Conservation (phyloP, 495 filamentous ascomycete species). For the Tuber aestivum region DNA sequence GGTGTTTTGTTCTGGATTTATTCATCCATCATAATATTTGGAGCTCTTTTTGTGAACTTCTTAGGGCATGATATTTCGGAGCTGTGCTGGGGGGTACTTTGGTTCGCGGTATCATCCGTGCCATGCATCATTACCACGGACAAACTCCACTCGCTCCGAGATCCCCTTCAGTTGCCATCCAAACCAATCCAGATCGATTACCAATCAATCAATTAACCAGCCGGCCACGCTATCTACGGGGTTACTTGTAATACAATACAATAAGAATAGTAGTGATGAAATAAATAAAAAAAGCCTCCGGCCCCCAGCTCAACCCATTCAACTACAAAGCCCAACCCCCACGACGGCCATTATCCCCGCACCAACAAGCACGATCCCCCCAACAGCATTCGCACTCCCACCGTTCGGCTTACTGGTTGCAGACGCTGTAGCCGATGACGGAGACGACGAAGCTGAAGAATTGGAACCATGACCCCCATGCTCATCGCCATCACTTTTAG, state of each 20-base stretch:
- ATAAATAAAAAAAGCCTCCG: neutral
- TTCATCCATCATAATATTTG: no score
- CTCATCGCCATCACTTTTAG: slow-evolving; percentile 9
- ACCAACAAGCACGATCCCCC: slow-evolving; percentile 16
- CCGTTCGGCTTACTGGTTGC: slow-evolving; percentile 6
- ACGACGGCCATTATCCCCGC: slow-evolving; percentile 27
- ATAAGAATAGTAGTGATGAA: slow-evolving; percentile 7
- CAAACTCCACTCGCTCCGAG: neutral
- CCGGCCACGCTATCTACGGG: slow-evolving; percentile 6
- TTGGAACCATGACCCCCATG: slow-evolving; percentile 16
- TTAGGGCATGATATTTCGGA: no score
- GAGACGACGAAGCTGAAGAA: slow-evolving; percentile 9
- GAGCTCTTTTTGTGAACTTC: no score
- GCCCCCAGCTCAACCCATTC: neutral
- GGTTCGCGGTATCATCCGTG: neutral
- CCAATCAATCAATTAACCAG: neutral
- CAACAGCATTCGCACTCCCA: slow-evolving; percentile 1
- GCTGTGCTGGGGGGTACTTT: no score
- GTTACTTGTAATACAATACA: slow-evolving; percentile 2
- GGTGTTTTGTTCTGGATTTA: no score
- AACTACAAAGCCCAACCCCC: slow-evolving; percentile 22
- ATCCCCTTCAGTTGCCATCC: neutral
- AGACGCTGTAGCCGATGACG: neutral
- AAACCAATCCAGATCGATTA: neutral
- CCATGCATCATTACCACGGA: neutral